Conservation (phyloP, 1,139 yeast species). For the Kurtzmaniella quercitrusa region DNA sequence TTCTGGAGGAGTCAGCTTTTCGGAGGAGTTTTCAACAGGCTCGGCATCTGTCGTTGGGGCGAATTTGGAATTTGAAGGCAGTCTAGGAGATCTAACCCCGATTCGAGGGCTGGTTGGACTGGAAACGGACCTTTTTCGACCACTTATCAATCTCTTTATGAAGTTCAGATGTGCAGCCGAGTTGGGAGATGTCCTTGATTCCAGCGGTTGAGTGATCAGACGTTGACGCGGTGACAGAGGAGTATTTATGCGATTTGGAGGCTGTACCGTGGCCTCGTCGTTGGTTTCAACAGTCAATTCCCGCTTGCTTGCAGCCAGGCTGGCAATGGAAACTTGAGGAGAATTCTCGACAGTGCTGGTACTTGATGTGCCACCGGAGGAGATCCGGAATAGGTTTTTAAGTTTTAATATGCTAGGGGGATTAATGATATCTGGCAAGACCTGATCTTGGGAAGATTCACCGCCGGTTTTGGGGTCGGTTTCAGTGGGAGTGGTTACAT, state of each 20-base stretch:
- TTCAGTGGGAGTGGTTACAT: background rate
- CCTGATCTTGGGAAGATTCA: background rate
- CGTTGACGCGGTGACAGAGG: constrained; percentile 10
- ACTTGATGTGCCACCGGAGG: constrained; percentile 5
- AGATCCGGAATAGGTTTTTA: constrained; percentile 21
- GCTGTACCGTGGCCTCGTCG: background rate
- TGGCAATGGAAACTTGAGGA: background rate
- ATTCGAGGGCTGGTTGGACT: constrained; percentile 11
- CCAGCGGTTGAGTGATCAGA: constrained; percentile 4
- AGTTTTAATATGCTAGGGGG: constrained; percentile 16
- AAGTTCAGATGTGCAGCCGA: constrained; percentile 6
- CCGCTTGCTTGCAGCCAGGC: constrained; percentile 1
- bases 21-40: background rate
- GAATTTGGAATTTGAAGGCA: constrained; percentile 10
- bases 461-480: background rate
- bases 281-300: background rate
- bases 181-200: constrained; percentile 9
- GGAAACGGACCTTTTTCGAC: constrained; percentile 24
- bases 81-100: background rate
- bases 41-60: constrained; percentile 3
- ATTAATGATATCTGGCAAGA: background rate
- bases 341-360: background rate
- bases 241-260: no score
- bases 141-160: constrained; percentile 14
- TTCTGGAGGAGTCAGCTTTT: background rate